A percentile compares a stretch with the other conserved stretches of the same genome.
Evolutionary conservation across 192 early-diverging fungal species (phyloP).

Genomic region (Backusella psychrophila): DNA sequence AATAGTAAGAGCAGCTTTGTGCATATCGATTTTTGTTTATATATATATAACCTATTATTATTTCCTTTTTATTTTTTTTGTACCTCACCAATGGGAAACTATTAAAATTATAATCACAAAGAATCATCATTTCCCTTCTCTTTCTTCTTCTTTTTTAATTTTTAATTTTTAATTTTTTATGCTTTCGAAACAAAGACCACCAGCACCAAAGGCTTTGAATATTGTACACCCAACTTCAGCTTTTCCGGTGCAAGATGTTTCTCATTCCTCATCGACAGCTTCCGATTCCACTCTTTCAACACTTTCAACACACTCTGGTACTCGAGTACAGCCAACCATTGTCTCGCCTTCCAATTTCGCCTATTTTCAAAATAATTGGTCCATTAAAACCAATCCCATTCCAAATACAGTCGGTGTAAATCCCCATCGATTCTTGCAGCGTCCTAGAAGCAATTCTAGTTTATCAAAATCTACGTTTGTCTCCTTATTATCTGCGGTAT

Average conservation of each 20-base stretch:
- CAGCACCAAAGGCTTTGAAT: constrained; percentile 33
- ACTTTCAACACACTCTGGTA: constrained; percentile 10
- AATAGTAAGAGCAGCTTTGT: neutral
- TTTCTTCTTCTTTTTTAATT: neutral
- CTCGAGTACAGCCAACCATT: constrained; percentile 23
- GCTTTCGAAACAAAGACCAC: constrained; percentile 7
- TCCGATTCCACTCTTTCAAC: constrained; percentile 23
- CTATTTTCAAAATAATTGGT: constrained; percentile 11
- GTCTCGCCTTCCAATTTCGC: constrained; percentile 18
- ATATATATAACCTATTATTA: neutral
- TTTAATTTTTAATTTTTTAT: constrained; percentile 4
- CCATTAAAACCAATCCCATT: neutral
- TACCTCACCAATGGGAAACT: constrained; percentile 1
- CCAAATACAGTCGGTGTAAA: constrained; percentile 14
- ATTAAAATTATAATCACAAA: neutral
- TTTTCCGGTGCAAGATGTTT: constrained; percentile 18
- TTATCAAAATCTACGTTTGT: constrained; percentile 19
- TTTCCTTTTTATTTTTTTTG: neutral
- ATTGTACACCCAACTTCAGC: constrained; percentile 23
- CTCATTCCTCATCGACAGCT: constrained; percentile 27
- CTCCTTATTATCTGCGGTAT: constrained; percentile 8
- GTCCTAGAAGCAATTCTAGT: constrained; percentile 21
- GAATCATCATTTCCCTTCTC: neutral
- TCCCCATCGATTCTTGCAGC: constrained; percentile 15
- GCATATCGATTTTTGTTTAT: neutral